Base-by-base conservation (phyloP, 345 rosid species). In the Gossypium herbaceum region DNA sequence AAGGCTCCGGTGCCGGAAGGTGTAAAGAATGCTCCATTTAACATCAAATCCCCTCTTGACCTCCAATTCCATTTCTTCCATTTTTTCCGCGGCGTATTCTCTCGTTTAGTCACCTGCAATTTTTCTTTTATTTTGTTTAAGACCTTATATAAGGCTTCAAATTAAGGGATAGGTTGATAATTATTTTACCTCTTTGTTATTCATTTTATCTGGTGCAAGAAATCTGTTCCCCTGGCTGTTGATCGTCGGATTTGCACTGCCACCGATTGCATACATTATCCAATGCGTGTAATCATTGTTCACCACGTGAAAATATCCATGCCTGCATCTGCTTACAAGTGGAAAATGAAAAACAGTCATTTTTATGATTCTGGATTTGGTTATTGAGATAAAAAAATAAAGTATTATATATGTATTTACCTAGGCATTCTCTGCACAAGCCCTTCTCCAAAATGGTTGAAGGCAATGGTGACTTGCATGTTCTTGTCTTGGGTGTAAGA, bases 401-500 rank as follows among this genome's bases (percentile, higher is more conserved):
- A 4, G 41, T 34, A 1, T 34, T 34, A 4, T 34, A 34, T 5
- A 34, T 34, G 41, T 20, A 3, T 44, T 75, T 82, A 88, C 92
- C 92, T 83, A 2, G 90, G 92, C 88, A 88, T 88, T 82, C 92
- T 86, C 54, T 88, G 92, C 65, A 86, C 86, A 71, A 88, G 88
- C n/a, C 92, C 92, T 83, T 88, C 88, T 7, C 92, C 92, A 58
- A 88, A 88, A 78, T 83, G 92, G 81, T 88, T 88, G 41, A 86
- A 88, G 15, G 92, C 92, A 76, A 88, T 83, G 61, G 92, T 88
- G 79, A 83, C 86, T 76, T 84, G 91, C 91, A 88, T 88, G 78
- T 83, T 86, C 85, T 82, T 86, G 64, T 88, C 91, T 52, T 79
- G 85, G 0, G 79, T 75, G 62, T 70, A 86, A 6, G 81, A 71